A percentile compares a stretch with the other conserved stretches of the same genome.
Evolutionary conservation across 176 grass and related monocot species (phyloP).

Genomic region (Aechmea fasciata): DNA sequence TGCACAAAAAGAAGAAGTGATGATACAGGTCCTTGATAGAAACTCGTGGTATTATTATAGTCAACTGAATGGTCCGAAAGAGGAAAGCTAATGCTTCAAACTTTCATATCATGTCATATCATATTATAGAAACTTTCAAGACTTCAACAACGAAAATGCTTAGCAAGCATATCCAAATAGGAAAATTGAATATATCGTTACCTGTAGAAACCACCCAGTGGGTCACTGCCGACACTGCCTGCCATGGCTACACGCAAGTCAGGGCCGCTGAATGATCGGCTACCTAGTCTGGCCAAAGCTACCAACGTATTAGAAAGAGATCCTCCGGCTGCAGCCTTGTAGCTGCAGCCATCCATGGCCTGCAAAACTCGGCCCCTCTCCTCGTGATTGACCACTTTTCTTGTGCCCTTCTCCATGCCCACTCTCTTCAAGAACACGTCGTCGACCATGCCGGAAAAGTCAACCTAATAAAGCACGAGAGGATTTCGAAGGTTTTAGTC

Average conservation of each 20-base stretch:
- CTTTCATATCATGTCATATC: too few relatives aligned
- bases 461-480: slow-evolving; percentile 42
- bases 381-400: slow-evolving; percentile 87
- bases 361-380: slow-evolving; percentile 68
- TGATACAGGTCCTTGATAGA: too few relatives aligned
- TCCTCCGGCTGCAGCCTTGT: slow-evolving; percentile 86
- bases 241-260: slow-evolving; percentile 76
- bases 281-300: slow-evolving; percentile 67
- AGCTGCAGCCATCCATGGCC: slow-evolving; percentile 92
- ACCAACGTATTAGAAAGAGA: slow-evolving; percentile 87
- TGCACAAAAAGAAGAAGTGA: too few relatives aligned
- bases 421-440: slow-evolving; percentile 60
- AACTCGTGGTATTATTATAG: too few relatives aligned
- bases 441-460: slow-evolving; percentile 87
- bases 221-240: slow-evolving; percentile 76
- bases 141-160: neutral
- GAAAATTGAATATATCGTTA: slow-evolving; percentile 17
- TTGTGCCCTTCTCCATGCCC: slow-evolving; percentile 65
- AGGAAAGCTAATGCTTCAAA: too few relatives aligned
- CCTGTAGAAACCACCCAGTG: slow-evolving; percentile 89
- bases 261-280: slow-evolving; percentile 27
- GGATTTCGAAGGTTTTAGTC: neutral
- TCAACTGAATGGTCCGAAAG: too few relatives aligned
- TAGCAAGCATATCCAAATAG: neutral
- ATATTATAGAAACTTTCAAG: too few relatives aligned